These are phyloP conservation scores for Chaetomium olivaceum DNA, from an alignment of 2,329 filamentous ascomycete species.

Conservation along the genomic window DNA sequence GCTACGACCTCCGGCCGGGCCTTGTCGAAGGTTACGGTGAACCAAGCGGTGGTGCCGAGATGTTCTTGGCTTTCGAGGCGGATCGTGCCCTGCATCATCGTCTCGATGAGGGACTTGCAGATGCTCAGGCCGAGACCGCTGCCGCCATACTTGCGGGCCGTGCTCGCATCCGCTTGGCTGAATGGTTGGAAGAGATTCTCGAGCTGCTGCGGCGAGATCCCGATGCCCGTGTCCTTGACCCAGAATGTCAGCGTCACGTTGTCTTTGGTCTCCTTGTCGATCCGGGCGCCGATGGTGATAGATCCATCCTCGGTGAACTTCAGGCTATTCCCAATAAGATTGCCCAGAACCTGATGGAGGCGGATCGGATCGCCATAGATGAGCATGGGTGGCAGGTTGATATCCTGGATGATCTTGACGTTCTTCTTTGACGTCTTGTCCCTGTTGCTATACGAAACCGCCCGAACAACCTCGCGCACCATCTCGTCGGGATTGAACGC, in stretches of 20 bases:
- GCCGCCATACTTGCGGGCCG: constrained; percentile 86
- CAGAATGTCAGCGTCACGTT: constrained; percentile 78
- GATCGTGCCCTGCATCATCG: constrained; percentile 85
- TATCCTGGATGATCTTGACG: constrained; percentile 66
- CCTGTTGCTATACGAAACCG: constrained; percentile 65
- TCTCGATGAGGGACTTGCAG: constrained; percentile 91
- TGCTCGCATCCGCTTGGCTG: constrained; percentile 88
- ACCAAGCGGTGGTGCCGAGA: constrained; percentile 70
- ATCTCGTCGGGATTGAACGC: constrained; percentile 68
- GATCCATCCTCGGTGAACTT: constrained; percentile 89
- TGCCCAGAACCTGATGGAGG: constrained; percentile 70
- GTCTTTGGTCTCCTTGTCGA: constrained; percentile 69
- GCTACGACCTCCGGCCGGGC: constrained; percentile 63
- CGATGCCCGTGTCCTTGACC: constrained; percentile 87
- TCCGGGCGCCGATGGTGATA: constrained; percentile 76
- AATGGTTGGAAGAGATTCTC: constrained; percentile 90
- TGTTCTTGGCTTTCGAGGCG: constrained; percentile 76
- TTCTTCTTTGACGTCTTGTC: constrained; percentile 64
- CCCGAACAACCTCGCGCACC: constrained; percentile 66
- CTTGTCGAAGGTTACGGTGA: constrained; percentile 84
- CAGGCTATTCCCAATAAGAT: constrained; percentile 87
- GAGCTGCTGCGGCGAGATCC: constrained; percentile 79
- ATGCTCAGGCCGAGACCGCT: constrained; percentile 90
- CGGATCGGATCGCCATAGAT: constrained; percentile 67
- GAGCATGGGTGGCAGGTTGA: constrained; percentile 73